These are phyloP conservation scores for Xylaria sp. DNA, from an alignment of 2,329 filamentous ascomycete genomes.

Conservation along the genomic window DNA sequence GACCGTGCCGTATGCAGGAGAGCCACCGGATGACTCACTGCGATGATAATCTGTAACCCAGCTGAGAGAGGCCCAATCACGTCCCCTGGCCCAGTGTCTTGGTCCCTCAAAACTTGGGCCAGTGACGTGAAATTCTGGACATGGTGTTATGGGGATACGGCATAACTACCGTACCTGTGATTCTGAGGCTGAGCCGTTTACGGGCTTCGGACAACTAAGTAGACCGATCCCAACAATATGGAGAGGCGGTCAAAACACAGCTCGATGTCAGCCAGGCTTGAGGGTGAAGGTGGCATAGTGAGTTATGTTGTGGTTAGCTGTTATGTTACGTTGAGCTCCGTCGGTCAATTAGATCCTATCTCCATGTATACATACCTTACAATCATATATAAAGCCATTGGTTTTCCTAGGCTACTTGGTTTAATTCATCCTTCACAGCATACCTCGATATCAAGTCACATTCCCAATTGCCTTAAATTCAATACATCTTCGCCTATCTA, in stretches of 20 bases:
- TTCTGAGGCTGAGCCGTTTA: background rate
- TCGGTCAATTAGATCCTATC: no score
- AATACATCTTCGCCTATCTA: background rate
- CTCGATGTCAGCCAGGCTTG: background rate
- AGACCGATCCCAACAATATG: constrained; percentile 24
- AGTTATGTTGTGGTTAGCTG: background rate
- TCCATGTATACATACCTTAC: no score
- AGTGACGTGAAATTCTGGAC: background rate
- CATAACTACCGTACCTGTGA: no score
- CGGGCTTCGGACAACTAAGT: constrained; percentile 20
- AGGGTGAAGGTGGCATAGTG: background rate
- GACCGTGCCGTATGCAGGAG: no score
- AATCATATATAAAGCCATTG: constrained; percentile 6
- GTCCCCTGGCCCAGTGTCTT: background rate
- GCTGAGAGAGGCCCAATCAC: constrained; percentile 1
- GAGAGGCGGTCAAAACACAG: constrained; percentile 19
- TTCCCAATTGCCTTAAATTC: background rate
- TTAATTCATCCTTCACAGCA: background rate
- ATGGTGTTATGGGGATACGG: background rate
- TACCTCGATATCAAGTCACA: background rate
- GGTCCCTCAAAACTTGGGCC: background rate
- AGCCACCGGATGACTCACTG: no score
- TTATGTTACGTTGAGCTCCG: background rate
- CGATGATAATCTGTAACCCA: no score
- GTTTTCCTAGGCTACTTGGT: background rate